Base-by-base conservation (phyloP, 257 asterid genomes). In the Primulina huaijiensis region DNA sequence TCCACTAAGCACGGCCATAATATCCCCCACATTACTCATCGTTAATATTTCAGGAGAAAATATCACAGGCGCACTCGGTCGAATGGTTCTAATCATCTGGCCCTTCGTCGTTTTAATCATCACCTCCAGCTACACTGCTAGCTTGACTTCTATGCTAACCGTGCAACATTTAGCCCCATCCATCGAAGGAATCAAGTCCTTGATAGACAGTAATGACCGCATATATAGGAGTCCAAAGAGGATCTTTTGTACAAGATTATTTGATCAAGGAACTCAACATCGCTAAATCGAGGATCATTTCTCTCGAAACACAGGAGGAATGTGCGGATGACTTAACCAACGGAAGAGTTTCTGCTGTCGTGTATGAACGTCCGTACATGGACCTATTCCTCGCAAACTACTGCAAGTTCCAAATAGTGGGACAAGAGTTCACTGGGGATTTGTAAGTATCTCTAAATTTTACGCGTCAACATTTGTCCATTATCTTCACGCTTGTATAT, bases 141-240 rank as follows among this genome's bases (percentile, higher is more conserved):
- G 87, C 74, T 78, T 86, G 79, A 86, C 92, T 17, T 83, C 89
- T 20, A 82, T 86, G 77, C 84, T 86, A n/a, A 86, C 92, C 12
- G 86, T 82, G 2, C 87, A 82, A 60, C 92, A 78, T 74, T 55
- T 77, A 5, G 62, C 83, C 57, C 80, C 89, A 20, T 65, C 89
- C n/a, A 80, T 85, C 64, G 82, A 76, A 4, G 88, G 90, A 21
- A 80, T 85, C 2, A 88, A 85, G 29, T 76, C 86, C 66, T 70
- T 85, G 77, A 76, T 80, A 8, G n/a, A 63, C 72, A 75, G 72
- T 50, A 71, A 66, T 38, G 80, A 59, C 30, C 78, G 71, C n/a
- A n/a, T n/a, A n/a, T 6, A 77, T 85, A 31, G 88, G 90, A 52
- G 80, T 76, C 79, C 90, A 80, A 70, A 78, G 70, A 7, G 90